A percentile compares a stretch with the other conserved stretches of the same genome.
Conservation (phyloP, 1,284 basidiomycete genomes). For the Naganishia sp. region DNA sequence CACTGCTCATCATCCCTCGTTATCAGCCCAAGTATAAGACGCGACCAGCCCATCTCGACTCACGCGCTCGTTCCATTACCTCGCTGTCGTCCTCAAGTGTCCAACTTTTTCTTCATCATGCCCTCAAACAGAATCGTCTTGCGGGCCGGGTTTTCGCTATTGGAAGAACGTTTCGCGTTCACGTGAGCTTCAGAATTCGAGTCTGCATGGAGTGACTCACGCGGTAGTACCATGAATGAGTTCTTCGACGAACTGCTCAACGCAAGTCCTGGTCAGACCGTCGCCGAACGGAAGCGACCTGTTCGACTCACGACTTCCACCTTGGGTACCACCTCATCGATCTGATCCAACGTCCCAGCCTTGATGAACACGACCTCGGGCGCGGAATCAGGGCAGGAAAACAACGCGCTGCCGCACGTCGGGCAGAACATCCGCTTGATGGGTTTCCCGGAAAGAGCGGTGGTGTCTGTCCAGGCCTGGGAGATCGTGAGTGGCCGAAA, state of each 20-base stretch:
- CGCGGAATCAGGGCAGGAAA: slow-evolving; percentile 10
- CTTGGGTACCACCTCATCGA: slow-evolving; percentile 4
- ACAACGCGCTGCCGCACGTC: slow-evolving; percentile 4
- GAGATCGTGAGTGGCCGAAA: not conserved
- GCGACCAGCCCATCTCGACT: too few relatives aligned
- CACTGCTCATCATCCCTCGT: too few relatives aligned
- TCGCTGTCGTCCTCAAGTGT: not conserved
- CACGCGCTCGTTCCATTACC: too few relatives aligned
- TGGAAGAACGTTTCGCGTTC: not conserved
- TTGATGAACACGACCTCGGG: slow-evolving; percentile 18
- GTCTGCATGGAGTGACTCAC: not conserved
- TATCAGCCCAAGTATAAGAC: too few relatives aligned
- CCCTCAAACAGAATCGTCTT: slow-evolving; percentile 14
- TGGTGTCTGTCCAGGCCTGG: slow-evolving; percentile 11
- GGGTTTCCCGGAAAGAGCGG: slow-evolving; percentile 4
- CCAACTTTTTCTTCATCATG: slow-evolving; percentile 17
- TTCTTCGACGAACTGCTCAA: slow-evolving; percentile 1
- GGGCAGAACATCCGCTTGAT: slow-evolving; percentile 6
- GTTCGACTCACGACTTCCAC: slow-evolving; percentile 7
- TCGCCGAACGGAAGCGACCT: too few relatives aligned
- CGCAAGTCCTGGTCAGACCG: not conserved
- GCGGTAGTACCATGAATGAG: slow-evolving; percentile 4
- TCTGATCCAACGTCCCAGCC: slow-evolving; percentile 16
- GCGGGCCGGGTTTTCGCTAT: not conserved
- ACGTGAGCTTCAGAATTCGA: not conserved